Evolutionary conservation across 768 basidiomycete genomes (phyloP), one percentile per base, ranked within the genome.

Genomic region (Zangia roseola): DNA sequence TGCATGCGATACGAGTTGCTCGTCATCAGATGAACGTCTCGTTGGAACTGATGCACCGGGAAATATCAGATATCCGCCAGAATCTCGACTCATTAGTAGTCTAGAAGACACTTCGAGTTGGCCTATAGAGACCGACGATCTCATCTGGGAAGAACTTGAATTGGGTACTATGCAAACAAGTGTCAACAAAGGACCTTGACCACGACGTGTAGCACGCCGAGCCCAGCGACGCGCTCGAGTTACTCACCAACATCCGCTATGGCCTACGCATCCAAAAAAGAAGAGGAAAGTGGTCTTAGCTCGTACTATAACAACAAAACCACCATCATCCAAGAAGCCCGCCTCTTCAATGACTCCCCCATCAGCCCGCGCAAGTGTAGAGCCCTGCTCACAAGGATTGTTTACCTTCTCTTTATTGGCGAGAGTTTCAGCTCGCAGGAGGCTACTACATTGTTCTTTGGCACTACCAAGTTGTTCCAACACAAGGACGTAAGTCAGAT

Each of bases 301-400:
- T 82, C 86, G 44, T 94, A 89, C 70, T 90, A 91, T 69, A 92
- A 92, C 74, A 95, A 97, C 78, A 98, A 98, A 72, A 94, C 92
- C 19, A 97, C 95, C 1, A 88, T 98, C 57, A 89, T 98, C 58
- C 97, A 98, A 70, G 97, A 99, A 70, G 94, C 97, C 51, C 85
- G 97, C 57, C 89, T 94, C 50, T 99, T 99, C 84, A 98, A 99
- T 73, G 95, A 98, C 65, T 97, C 95, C 16, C 97, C 97, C 51
- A 94, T 99, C 72, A 95, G 91, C 65, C 95, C 95, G 17, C 80
- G 94, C 65, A 97, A 94, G 75, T 98, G 95, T 73, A 83, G 95
- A 68, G 88, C 94, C 38, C 82, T 99, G 47, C 83, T 99, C 63
- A 98, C 95, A 37, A 81, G 95, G 64, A 94, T 98, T 60, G 91